Conservation (phyloP, 805 yeast species). For the Teunomyces cretensis region DNA sequence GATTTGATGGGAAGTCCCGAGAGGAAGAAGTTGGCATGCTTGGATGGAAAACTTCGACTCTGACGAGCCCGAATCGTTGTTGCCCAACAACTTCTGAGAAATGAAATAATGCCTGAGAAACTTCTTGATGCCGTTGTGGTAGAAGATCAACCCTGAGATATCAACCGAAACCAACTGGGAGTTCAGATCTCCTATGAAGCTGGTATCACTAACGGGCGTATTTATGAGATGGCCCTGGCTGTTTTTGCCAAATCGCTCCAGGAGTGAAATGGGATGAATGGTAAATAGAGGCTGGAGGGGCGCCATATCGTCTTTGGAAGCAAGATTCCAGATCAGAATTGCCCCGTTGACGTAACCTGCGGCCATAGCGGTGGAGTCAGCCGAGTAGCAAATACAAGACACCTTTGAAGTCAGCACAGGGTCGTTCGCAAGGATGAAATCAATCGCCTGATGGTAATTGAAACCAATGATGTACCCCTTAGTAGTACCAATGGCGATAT, state of each 20-base stretch:
- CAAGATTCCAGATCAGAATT: conserved; percentile 66
- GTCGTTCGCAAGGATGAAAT: conserved; percentile 44
- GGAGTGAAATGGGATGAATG: conserved; percentile 24
- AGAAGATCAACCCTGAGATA: conserved; percentile 46
- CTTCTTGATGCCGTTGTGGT: conserved; percentile 63
- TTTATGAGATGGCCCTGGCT: conserved; percentile 29
- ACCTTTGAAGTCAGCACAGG: conserved; percentile 27
- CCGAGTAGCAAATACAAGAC: conserved; percentile 56
- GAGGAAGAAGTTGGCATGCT: conserved; percentile 52
- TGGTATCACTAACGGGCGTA: conserved; percentile 22
- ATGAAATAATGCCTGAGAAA: conserved; percentile 50
- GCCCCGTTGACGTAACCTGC: conserved; percentile 69
- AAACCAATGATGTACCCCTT: conserved; percentile 66
- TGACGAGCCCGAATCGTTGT: conserved; percentile 22
- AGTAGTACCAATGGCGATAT: conserved; percentile 67
- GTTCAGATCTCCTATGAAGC: conserved; percentile 28
- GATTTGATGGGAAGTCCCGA: conserved; percentile 53
- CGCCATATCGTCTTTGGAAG: conserved; percentile 51
- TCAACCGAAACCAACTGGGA: conserved; percentile 33
- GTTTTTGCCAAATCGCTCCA: conserved; percentile 23
- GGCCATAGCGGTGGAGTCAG: conserved; percentile 68
- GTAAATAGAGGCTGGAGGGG: conserved; percentile 32
- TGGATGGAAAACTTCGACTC: conserved; percentile 17
- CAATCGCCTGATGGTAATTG: conserved; percentile 63
- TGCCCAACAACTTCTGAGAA: conserved; percentile 55